Evolutionary conservation across 1,139 yeast species (phyloP).

Genomic region (Candida frijolesensis): DNA sequence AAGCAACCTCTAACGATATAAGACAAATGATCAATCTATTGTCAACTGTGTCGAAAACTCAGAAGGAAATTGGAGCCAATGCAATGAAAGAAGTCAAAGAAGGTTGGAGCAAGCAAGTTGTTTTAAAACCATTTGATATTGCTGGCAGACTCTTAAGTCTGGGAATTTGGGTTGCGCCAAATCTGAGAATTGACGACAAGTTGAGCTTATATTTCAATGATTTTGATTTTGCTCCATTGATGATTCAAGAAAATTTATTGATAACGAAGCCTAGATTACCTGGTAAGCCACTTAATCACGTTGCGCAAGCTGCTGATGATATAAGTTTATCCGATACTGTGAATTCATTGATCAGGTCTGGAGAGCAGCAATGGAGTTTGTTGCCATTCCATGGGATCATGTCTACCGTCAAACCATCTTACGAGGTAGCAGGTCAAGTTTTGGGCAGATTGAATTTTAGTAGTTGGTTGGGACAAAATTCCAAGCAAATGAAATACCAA

Average conservation of each 20-base stretch:
- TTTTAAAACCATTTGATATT: constrained; percentile 93
- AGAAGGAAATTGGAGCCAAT: constrained; percentile 58
- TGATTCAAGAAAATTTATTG: constrained; percentile 94
- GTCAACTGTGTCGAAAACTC: constrained; percentile 79
- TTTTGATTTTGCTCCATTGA: constrained; percentile 90
- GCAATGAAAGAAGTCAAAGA: constrained; percentile 54
- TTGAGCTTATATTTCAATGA: constrained; percentile 92
- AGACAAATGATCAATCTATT: constrained; percentile 91
- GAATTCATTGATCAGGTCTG: constrained; percentile 78
- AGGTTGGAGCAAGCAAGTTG: constrained; percentile 86
- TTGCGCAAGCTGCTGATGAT: constrained; percentile 81
- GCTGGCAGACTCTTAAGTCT: constrained; percentile 62
- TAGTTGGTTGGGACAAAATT: constrained; percentile 88
- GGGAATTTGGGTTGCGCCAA: constrained; percentile 18
- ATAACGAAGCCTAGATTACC: constrained; percentile 58
- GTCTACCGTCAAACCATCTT: constrained; percentile 84
- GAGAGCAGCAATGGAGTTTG: constrained; percentile 95
- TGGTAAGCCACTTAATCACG: constrained; percentile 38
- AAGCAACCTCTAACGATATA: constrained; percentile 86
- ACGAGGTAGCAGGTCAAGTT: constrained; percentile 72
- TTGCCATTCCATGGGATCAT: constrained; percentile 90
- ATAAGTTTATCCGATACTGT: constrained; percentile 82
- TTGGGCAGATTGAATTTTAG: constrained; percentile 77
- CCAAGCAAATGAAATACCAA: constrained; percentile 76
- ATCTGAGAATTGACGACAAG: constrained; percentile 72